phyloP scores from a whole-genome alignment of 2,329 filamentous ascomycete genomes.

The Aureobasidium sp. region DNA sequence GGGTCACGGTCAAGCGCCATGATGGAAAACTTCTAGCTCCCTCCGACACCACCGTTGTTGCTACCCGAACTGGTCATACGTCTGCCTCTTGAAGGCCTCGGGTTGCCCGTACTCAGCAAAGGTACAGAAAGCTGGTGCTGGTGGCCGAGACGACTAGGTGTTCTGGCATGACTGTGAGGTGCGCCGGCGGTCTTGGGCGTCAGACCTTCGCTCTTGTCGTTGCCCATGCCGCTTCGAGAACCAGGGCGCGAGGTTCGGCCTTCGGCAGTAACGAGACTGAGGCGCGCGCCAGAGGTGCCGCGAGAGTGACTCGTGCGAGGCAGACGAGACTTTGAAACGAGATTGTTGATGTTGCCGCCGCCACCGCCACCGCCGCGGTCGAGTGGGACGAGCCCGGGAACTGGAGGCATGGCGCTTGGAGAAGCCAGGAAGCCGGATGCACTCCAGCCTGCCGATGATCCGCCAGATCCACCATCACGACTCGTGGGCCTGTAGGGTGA shows the following conservation, averaged over 20 bases:
- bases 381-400: not conserved
- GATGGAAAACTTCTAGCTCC: slow-evolving; percentile 1
- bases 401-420: not conserved
- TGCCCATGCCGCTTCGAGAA: slow-evolving; percentile 12
- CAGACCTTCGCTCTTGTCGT: slow-evolving; percentile 17
- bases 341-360: slow-evolving; percentile 12
- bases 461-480: slow-evolving; percentile 21
- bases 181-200: slow-evolving; percentile 22
- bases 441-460: slow-evolving; percentile 8
- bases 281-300: slow-evolving; percentile 20
- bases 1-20: not conserved
- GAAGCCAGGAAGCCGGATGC: slow-evolving; percentile 6
- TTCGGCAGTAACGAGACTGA: slow-evolving; percentile 22
- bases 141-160: slow-evolving; percentile 17
- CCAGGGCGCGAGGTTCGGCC: slow-evolving; percentile 1
- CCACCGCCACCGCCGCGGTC: not conserved
- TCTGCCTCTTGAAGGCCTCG: slow-evolving; percentile 18
- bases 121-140: slow-evolving; percentile 18
- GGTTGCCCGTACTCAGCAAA: slow-evolving; percentile 21
- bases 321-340: slow-evolving; percentile 21
- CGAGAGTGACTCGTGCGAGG: slow-evolving; percentile 22
- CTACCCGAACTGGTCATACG: slow-evolving; percentile 9
- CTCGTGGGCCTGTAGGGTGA: slow-evolving; percentile 26
- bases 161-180: slow-evolving; percentile 20
- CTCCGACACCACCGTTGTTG: not conserved